These are phyloP conservation scores for Colletotrichum gloeosporioides DNA, from an alignment of 2,329 filamentous ascomycete species.

Conservation along the genomic window DNA sequence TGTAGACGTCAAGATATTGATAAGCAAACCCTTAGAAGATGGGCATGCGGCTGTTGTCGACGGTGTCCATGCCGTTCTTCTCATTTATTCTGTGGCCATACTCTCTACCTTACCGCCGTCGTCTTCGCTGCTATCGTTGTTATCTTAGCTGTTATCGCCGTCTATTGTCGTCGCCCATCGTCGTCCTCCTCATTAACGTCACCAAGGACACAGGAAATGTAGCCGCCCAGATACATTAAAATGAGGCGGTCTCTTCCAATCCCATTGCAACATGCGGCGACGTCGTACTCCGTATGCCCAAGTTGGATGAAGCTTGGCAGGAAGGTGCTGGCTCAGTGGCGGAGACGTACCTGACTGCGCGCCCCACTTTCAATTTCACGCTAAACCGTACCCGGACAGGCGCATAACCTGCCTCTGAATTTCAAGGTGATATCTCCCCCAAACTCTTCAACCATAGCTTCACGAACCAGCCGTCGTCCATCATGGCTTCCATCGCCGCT, in stretches of 20 bases:
- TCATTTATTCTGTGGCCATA: background rate
- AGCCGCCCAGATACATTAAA: background rate
- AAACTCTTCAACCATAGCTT: slow-evolving; percentile 10
- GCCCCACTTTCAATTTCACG: background rate
- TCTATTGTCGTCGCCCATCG: too few species aligned
- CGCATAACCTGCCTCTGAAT: slow-evolving; percentile 22
- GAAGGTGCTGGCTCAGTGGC: background rate
- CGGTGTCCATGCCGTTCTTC: background rate
- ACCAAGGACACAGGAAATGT: too few species aligned
- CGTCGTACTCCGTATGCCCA: background rate
- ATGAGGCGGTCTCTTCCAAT: background rate
- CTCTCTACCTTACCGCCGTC: too few species aligned
- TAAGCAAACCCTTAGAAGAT: background rate
- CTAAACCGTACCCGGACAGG: background rate
- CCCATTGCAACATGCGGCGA: background rate
- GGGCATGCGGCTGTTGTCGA: background rate
- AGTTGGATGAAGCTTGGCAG: background rate
- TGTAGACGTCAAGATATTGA: background rate
- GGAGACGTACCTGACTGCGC: background rate
- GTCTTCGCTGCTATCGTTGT: too few species aligned
- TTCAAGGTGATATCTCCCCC: slow-evolving; percentile 19
- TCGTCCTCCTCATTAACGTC: too few species aligned
- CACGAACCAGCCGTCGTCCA: slow-evolving; percentile 27
- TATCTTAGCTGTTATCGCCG: too few species aligned
- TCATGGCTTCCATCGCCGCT: slow-evolving; percentile 71